Percentiles rank a stretch among this genome's conserved stretches.
These are phyloP conservation scores for Nicotiana otophora DNA, from an alignment of 257 asterid species.

Conservation along the genomic window DNA sequence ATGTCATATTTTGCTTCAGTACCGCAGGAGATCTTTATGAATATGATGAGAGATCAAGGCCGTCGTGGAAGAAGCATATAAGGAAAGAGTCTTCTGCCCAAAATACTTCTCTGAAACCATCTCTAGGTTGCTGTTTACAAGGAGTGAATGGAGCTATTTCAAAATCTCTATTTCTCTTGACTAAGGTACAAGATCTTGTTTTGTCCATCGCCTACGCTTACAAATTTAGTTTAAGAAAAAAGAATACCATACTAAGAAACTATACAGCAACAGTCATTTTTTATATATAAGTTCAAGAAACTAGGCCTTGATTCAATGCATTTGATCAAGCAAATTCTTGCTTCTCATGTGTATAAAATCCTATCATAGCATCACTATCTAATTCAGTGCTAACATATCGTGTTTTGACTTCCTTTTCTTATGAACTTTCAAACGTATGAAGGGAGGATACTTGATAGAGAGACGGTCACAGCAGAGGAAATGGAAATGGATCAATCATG, in stretches of 20 bases:
- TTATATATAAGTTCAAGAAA: not conserved
- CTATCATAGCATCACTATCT: not conserved
- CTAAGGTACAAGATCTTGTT: slow-evolving; percentile 38
- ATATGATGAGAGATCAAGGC: slow-evolving; percentile 57
- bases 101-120: slow-evolving; percentile 38
- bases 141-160: slow-evolving; percentile 46
- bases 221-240: not conserved
- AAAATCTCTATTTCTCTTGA: slow-evolving; percentile 58
- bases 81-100: slow-evolving; percentile 32
- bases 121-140: slow-evolving; percentile 46
- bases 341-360: not conserved
- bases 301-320: not conserved
- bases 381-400: not conserved
- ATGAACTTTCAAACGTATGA: not conserved
- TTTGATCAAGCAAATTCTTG: not conserved
- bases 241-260: not conserved
- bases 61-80: slow-evolving; percentile 91
- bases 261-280: not conserved
- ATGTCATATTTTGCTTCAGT: slow-evolving; percentile 33
- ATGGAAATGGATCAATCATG: slow-evolving; percentile 87
- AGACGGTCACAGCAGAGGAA: slow-evolving; percentile 61
- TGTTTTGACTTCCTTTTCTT: not conserved
- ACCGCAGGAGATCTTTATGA: slow-evolving; percentile 84
- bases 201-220: not conserved
- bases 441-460: slow-evolving; percentile 69